Base-by-base conservation (phyloP, 768 basidiomycete genomes). In the Termitomyces sp. region DNA sequence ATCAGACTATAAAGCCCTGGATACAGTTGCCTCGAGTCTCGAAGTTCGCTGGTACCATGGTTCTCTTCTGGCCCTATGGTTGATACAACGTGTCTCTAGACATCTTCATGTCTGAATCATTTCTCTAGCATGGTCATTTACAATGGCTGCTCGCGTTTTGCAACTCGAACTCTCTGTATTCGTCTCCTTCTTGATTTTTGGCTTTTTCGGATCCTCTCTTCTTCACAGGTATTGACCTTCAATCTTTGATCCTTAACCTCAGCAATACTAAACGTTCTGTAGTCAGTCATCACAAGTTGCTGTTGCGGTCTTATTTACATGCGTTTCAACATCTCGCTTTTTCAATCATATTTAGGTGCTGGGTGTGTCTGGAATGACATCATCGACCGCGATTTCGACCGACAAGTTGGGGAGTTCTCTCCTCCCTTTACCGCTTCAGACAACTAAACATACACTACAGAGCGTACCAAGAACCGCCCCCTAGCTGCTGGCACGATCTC, bases 381-480 rank as follows among this genome's bases (percentile, higher is more conserved):
- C 24, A 49, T 66, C 9, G 69, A 71, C 55, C 62, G 66, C n/a
- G 58, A 68, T 8, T 63, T 74, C 52, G 75, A 76, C 54, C 62
- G 63, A 8, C 66, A 67, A 68, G 75, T 76, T 51, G 75, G 73
- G 71, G 53, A 54, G 73, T 60, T 41, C 20, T 2, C n/a, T 18
- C 13, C 16, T 15, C 10, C 12, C 12, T 9, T 24, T 48, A 29
- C n/a, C n/a, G 9, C 9, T 10, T 20, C 29, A 16, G 37, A 37
- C 4, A 26, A 28, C 20, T 45, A 34, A 12, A 53, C 26, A 31
- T 12, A 34, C 36, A 4, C 12, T 20, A 20, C 42, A 75, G 74
- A 73, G 48, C 67, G 74, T 12, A 71, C 70, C 34, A 71, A 69
- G 55, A 65, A 65, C 33, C 60, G 73, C 3, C 73, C 74, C 1